These are phyloP conservation scores for Hygrophila difformis DNA, from an alignment of 257 asterid genomes.

Conservation along the genomic window DNA sequence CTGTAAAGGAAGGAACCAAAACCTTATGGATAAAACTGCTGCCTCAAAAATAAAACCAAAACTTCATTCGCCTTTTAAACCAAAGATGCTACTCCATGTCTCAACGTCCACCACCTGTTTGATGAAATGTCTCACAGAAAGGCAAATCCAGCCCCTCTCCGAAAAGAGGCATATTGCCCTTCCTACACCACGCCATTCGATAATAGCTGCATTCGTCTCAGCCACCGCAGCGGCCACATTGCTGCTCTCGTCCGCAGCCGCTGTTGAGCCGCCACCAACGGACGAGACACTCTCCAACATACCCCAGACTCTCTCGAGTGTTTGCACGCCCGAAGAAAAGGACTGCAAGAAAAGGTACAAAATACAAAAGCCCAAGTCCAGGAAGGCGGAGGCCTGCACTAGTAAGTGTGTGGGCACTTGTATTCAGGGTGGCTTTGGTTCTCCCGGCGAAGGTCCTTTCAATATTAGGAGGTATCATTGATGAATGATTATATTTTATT, in stretches of 20 bases:
- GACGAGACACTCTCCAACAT: conserved; percentile 68
- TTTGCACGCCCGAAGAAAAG: conserved; percentile 35
- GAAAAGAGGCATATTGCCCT: conserved; percentile 12
- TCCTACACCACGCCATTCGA: conserved; percentile 3
- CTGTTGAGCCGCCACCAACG: conserved; percentile 33
- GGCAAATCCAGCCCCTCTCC: conserved; percentile 9
- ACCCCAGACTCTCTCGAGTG: conserved; percentile 69
- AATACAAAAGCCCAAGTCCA: conserved; percentile 78
- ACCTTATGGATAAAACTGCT: conserved; percentile 18
- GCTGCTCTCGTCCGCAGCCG: conserved; percentile 35
- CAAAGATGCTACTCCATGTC: conserved; percentile 16
- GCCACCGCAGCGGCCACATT: conserved; percentile 27
- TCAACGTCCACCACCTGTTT: conserved; percentile 28
- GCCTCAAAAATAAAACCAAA: neutral
- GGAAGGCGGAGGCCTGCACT: conserved; percentile 73
- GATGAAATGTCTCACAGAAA: conserved; percentile 22
- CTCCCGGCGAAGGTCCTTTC: conserved; percentile 96
- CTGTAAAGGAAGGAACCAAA: conserved; percentile 20
- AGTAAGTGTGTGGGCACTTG: conserved; percentile 69
- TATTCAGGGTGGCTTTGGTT: conserved; percentile 73
- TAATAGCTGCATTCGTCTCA: conserved; percentile 19
- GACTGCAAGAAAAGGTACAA: conserved; percentile 51
- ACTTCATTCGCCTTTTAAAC: too few relatives aligned
- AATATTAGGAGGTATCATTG: conserved; percentile 54
- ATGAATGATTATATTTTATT: too few relatives aligned